Evolutionary conservation across 768 basidiomycete species (phyloP), one percentile per base, ranked within the genome.

Genomic region (Serendipita indica): DNA sequence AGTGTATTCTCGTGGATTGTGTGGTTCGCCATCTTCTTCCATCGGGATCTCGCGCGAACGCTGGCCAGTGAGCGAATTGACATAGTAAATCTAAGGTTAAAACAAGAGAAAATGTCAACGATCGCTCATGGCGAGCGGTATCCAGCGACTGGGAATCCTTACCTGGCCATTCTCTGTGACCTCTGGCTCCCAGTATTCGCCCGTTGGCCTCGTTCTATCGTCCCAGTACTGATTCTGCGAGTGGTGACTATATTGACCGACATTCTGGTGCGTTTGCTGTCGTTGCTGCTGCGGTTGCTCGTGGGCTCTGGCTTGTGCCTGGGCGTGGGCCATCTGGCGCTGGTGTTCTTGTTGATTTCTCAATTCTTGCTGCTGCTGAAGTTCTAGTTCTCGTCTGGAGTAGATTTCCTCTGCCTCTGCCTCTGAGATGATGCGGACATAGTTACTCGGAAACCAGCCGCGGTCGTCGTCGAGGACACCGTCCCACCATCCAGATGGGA

Each of bases 401-500:
- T 77, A 73, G 57, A 73, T 79, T 22, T 76, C 69, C 60, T 89
- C 89, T 2, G 83, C 87, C 66, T 89, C 88, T 65, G 87, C 83
- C 62, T 89, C 86, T 25, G 81, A 77, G 59, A 97, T 81, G 43
- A 79, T 68, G 46, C 75, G 72, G 43, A 96, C 92, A 73, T 96
- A 98, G 73, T 98, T 99, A 64, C 87, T 89, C 20, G 94, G 94
- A 71, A 99, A 94, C 67, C 69, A 72, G 60, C 94, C 94, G 56
- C 94, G 81, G 69, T 87, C 84, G 58, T 89, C 86, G 49, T 83
- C 81, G 20, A 96, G 76, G 60, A 96, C 73, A 3, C 94, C 94
- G 69, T 99, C 94, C 96, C 93, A 97, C 94, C 94, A 99, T 14
- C 94, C 94, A 3, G 88, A 88, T 34, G 89, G 86, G 58, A 97